phyloP scores from a whole-genome alignment of 768 basidiomycete species.

The Royoungia palumana region DNA sequence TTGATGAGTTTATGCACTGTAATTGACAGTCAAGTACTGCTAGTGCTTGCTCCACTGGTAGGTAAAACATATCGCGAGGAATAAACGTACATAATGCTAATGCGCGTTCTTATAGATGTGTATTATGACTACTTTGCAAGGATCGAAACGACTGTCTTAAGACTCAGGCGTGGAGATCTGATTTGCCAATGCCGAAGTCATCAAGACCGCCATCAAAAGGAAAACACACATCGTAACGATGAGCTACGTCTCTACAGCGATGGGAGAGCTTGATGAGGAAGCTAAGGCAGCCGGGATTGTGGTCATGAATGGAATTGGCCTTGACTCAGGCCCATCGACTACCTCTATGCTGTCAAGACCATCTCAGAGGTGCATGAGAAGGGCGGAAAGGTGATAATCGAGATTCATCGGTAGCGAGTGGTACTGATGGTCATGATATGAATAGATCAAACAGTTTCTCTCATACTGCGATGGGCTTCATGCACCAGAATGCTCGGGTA shows the following conservation, averaged over 20 bases:
- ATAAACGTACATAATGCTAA: no score
- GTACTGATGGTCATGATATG: slow-evolving; percentile 1
- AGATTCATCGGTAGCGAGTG: not conserved
- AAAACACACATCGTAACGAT: slow-evolving; percentile 96
- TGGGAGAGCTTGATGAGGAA: slow-evolving; percentile 79
- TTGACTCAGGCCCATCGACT: slow-evolving; percentile 96
- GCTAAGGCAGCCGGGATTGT: slow-evolving; percentile 87
- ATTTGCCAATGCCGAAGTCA: slow-evolving; percentile 84
- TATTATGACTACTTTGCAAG: no score
- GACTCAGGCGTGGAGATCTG: no score
- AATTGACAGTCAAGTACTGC: no score
- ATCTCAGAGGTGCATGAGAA: slow-evolving; percentile 91
- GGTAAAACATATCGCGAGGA: no score
- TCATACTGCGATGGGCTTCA: slow-evolving; percentile 97
- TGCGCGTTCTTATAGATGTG: no score
- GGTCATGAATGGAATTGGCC: slow-evolving; percentile 96
- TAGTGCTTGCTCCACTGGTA: no score
- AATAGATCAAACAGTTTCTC: slow-evolving; percentile 81
- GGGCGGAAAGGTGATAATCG: slow-evolving; percentile 78
- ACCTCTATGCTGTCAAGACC: slow-evolving; percentile 90
- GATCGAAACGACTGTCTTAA: no score
- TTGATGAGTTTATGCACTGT: no score
- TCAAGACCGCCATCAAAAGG: slow-evolving; percentile 77
- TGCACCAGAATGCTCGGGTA: slow-evolving; percentile 84
- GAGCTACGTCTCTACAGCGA: slow-evolving; percentile 88